phyloP scores from a whole-genome alignment of 257 asterid genomes.

The Solanum lycopersicoides region DNA sequence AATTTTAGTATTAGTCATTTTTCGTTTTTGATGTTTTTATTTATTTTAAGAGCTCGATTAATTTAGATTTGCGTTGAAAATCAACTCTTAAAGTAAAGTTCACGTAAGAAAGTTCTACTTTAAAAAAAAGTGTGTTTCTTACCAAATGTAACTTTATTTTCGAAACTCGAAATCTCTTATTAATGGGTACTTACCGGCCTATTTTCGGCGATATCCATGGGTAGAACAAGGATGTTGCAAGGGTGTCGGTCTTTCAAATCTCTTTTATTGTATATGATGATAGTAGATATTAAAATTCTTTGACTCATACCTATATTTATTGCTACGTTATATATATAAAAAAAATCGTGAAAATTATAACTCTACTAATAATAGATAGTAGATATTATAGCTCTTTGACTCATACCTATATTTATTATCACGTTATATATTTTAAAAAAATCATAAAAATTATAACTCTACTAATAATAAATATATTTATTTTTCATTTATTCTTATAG shows the following conservation, averaged over 20 bases:
- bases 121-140: neutral
- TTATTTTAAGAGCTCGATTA: neutral
- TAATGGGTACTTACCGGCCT: accelerated
- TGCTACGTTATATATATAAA: too few species aligned
- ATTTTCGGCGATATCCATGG: neutral
- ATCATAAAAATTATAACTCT: neutral
- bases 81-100: neutral
- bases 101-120: too few species aligned
- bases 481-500: neutral
- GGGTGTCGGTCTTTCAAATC: accelerated
- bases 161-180: accelerated
- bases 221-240: neutral
- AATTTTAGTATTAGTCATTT: neutral
- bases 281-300: too few species aligned
- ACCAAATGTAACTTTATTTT: accelerated
- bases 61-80: neutral
- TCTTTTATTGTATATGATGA: too few species aligned
- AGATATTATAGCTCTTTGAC: neutral
- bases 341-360: too few species aligned
- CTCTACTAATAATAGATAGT: neutral
- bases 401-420: neutral
- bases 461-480: neutral
- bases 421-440: neutral
- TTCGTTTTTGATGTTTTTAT: neutral
- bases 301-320: too few species aligned